A percentile compares a stretch with the other conserved stretches of the same genome.
Conservation (phyloP, 176 grass and related monocot genomes). For the Carex myosuroides region DNA sequence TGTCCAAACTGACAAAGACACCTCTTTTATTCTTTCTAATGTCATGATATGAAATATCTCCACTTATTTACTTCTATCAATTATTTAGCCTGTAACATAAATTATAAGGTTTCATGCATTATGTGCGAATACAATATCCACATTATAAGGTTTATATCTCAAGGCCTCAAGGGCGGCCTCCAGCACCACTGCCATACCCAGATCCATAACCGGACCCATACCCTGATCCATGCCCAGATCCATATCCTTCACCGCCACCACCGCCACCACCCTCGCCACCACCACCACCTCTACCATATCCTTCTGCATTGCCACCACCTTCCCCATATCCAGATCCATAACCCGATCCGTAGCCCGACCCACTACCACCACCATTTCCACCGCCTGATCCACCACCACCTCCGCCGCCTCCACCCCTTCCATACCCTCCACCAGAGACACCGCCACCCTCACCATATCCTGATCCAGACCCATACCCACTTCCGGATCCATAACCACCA, state of each 20-base stretch:
- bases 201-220: background rate
- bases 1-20: background rate
- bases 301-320: constrained; percentile 11
- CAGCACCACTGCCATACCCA: background rate
- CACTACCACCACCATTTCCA: background rate
- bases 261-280: background rate
- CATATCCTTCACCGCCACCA: background rate
- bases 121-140: background rate
- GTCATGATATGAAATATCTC: background rate
- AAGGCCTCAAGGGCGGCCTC: background rate
- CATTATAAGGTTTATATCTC: background rate
- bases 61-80: background rate
- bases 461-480: constrained; percentile 20
- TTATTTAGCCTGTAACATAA: background rate
- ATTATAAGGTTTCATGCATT: background rate
- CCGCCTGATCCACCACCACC: constrained; percentile 5
- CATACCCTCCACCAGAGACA: constrained; percentile 1
- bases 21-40: background rate
- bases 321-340: constrained; percentile 25
- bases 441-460: constrained; percentile 19
- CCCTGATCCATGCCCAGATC: constrained; percentile 5
- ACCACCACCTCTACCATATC: constrained; percentile 7
- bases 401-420: constrained; percentile 16
- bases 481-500: constrained; percentile 18
- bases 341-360: constrained; percentile 13